A percentile compares a stretch with the other conserved stretches of the same genome.
Conservation (phyloP, 352 stramenopile genomes). For the Pythium aphanidermatum region DNA sequence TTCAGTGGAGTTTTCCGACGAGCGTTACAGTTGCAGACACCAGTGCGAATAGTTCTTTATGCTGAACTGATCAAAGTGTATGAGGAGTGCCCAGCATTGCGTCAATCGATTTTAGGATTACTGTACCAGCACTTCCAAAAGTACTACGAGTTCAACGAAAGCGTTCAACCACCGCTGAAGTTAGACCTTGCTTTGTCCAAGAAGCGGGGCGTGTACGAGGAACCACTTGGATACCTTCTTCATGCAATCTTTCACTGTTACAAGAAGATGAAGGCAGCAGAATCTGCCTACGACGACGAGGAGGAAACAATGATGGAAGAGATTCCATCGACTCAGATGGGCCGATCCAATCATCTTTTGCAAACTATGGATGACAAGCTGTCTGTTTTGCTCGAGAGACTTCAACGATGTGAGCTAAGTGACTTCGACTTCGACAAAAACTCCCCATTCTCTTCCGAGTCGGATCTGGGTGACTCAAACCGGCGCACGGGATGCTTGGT, state of each 20-base stretch:
- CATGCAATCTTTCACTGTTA: constrained; percentile 34
- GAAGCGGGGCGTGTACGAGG: constrained; percentile 29
- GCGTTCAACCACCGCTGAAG: constrained; percentile 37
- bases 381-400: constrained; percentile 31
- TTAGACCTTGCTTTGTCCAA: constrained; percentile 30
- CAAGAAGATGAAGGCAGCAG: constrained; percentile 15
- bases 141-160: constrained; percentile 46
- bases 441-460: constrained; percentile 25
- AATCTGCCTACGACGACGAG: constrained; percentile 13
- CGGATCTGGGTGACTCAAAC: constrained; percentile 25
- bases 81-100: constrained; percentile 34
- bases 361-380: constrained; percentile 23
- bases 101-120: constrained; percentile 37
- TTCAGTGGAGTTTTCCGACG: constrained; percentile 50
- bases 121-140: constrained; percentile 34
- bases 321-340: constrained; percentile 30
- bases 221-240: constrained; percentile 34
- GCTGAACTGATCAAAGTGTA: constrained; percentile 36
- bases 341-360: constrained; percentile 14
- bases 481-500: constrained; percentile 23
- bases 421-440: constrained; percentile 51
- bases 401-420: constrained; percentile 36
- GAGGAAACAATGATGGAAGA: constrained; percentile 33
- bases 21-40: constrained; percentile 38
- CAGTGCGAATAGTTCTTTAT: constrained; percentile 42